Conservation (phyloP, 805 yeast species). For the Cyberlindnera japonica region DNA sequence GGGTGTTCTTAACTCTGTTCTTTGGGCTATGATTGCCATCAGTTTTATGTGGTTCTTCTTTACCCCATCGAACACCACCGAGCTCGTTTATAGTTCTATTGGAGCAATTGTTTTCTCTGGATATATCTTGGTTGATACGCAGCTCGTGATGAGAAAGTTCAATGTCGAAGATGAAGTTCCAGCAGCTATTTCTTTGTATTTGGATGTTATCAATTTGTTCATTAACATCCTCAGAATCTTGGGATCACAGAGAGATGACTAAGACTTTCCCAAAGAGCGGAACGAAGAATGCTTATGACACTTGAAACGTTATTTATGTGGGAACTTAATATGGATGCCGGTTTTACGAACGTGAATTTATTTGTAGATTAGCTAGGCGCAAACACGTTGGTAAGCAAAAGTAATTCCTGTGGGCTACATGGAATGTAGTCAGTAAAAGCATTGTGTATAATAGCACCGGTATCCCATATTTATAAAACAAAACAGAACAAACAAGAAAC, state of each 20-base stretch:
- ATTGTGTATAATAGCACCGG: too few species aligned
- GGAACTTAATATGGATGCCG: too few species aligned
- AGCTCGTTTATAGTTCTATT: constrained; percentile 61
- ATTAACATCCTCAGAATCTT: constrained; percentile 68
- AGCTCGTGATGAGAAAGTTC: constrained; percentile 65
- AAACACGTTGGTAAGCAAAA: too few species aligned
- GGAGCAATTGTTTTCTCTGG: constrained; percentile 74
- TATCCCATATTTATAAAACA: too few species aligned
- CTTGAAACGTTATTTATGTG: too few species aligned
- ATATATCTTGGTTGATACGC: constrained; percentile 79
- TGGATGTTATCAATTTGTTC: constrained; percentile 82
- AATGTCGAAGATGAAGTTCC: constrained; percentile 84
- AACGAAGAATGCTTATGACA: too few species aligned
- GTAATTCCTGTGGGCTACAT: too few species aligned
- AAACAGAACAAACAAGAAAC: too few species aligned
- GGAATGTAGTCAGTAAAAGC: too few species aligned
- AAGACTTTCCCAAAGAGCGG: too few species aligned
- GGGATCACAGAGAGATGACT: constrained; percentile 29
- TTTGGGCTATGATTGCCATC: constrained; percentile 54
- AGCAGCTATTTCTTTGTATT: constrained; percentile 72
- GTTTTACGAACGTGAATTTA: too few species aligned
- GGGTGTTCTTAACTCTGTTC: constrained; percentile 50
- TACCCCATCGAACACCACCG: constrained; percentile 49
- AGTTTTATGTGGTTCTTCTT: constrained; percentile 46
- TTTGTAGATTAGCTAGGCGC: too few species aligned